Evolutionary conservation across 2,329 filamentous ascomycete genomes (phyloP), one percentile per base, ranked within the genome.

Genomic region (Simplicillium sp.): DNA sequence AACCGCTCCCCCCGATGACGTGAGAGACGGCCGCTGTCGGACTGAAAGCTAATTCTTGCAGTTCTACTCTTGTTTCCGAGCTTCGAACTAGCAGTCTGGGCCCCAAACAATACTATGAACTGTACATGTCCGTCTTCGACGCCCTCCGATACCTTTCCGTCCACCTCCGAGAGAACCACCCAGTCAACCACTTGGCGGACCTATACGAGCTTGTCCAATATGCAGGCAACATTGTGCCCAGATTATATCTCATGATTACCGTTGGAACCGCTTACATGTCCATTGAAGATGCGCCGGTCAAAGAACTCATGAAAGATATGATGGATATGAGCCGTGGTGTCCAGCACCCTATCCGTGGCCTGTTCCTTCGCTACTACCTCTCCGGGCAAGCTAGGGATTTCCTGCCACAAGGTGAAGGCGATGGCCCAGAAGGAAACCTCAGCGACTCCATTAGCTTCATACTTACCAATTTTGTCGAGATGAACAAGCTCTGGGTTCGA

Each of bases 231-330:
- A 97, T 98, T 51, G 83, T 98, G 44, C 92, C 92, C 17, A 82
- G 92, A 49, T 71, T 98, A 47, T 98, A 98, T 61, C 82, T 98
- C 45, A 98, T 98, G 94, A 92, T 98, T 56, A 98, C 94, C 0
- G 94, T 98, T 32, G 92, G 92, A 44, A 98, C 92, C 3, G 94
- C 95, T 37, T 98, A 98, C 70, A 98, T 98, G 92, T 83, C 87
- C 18, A 94, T 98, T 57, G 85, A 92, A 55, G 92, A 97, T 73
- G 92, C 94, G 44, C 92, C 92, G 1, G 92, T 98, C 51, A 98
- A 98, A 67, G 92, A 98, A 70, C 87, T 98, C 47, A 98, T 98
- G 92, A 98, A 98, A 67, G 92, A 98, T 63, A 98, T 98, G 92
- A 98, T 98, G 92, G 92, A 98, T 65, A 98, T 98, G 92, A 97